Conservation (phyloP, 2,329 filamentous ascomycete genomes). For the Macrophomina tecta region DNA sequence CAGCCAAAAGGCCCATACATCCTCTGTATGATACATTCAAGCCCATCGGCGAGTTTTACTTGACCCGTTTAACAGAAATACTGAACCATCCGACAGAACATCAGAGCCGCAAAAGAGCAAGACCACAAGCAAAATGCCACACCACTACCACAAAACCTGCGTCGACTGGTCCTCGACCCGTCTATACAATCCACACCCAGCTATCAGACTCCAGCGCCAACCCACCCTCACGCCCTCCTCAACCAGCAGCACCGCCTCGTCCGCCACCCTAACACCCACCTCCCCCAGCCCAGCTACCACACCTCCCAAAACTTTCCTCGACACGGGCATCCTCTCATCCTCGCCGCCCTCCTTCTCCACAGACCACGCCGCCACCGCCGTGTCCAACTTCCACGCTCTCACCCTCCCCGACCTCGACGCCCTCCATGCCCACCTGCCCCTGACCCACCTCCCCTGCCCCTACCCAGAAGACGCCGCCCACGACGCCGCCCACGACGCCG, state of each 20-base stretch:
- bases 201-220: neutral
- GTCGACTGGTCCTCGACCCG: constrained; percentile 9
- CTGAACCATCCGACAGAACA: neutral
- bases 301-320: constrained; percentile 29
- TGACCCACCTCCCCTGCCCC: constrained; percentile 19
- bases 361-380: neutral
- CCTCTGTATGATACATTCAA: neutral
- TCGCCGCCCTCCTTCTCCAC: constrained; percentile 12
- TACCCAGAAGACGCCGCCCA: constrained; percentile 1
- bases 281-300: constrained; percentile 28
- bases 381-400: neutral
- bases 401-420: neutral
- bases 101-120: neutral
- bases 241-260: constrained; percentile 28
- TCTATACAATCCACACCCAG: neutral
- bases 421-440: constrained; percentile 1
- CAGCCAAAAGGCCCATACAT: no score
- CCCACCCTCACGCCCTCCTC: neutral
- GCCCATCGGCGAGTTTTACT: neutral
- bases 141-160: constrained; percentile 15
- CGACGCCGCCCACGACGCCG: neutral
- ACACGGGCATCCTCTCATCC: constrained; percentile 19
- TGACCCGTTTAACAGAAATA: neutral
- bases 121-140: neutral
- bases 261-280: constrained; percentile 29